Percentiles rank a stretch among this genome's conserved stretches.
These are phyloP conservation scores for Irpex sp. DNA, from an alignment of 1,284 basidiomycete genomes.

Conservation along the genomic window DNA sequence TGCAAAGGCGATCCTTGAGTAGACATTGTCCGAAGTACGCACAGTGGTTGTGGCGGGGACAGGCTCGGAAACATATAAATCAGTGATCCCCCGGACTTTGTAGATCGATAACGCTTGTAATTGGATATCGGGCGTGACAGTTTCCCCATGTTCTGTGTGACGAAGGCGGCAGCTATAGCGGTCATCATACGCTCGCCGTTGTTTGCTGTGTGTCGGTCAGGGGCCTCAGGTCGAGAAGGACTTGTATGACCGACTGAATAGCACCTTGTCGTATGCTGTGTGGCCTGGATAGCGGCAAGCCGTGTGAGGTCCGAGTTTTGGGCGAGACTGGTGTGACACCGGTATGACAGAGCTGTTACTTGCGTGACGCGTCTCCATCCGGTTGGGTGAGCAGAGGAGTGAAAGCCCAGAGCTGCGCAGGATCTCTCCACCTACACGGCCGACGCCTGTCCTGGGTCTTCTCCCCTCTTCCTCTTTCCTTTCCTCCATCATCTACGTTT, in stretches of 20 bases:
- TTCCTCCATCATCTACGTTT: constrained; percentile 5
- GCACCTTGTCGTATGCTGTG: background rate
- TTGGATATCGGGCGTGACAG: background rate
- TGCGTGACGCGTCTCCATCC: background rate
- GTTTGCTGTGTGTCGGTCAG: background rate
- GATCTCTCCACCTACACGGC: background rate
- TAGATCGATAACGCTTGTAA: background rate
- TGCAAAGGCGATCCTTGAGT: constrained; percentile 48
- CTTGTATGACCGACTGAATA: background rate
- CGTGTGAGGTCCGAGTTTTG: background rate
- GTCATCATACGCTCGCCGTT: background rate
- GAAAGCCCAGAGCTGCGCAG: background rate
- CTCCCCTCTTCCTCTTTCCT: background rate
- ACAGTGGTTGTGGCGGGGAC: background rate
- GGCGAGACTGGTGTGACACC: background rate
- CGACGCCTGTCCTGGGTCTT: background rate
- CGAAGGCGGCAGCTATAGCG: background rate
- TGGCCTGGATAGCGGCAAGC: background rate
- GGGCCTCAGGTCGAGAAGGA: background rate
- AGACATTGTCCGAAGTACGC: background rate
- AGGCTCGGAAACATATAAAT: too few species aligned
- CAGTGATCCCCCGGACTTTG: too few species aligned
- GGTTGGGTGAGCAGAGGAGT: background rate
- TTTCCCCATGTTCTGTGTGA: background rate
- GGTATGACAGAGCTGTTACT: background rate